Evolutionary conservation across 768 basidiomycete genomes (phyloP).

Genomic region (Hemileccinum rubropunctum): DNA sequence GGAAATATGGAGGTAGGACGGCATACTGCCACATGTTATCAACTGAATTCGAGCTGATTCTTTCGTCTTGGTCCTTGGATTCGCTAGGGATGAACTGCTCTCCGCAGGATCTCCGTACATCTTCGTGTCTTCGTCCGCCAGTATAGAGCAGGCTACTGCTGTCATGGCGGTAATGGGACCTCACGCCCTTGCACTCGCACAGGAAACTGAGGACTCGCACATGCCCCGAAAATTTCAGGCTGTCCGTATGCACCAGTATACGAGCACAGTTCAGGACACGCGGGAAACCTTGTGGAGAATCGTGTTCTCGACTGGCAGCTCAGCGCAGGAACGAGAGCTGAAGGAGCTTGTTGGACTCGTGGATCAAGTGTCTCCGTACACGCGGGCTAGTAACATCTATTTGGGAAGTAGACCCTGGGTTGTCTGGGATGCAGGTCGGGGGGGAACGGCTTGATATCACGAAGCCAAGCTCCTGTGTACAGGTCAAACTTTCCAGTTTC

Average conservation of each 20-base stretch:
- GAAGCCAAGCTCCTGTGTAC: background rate
- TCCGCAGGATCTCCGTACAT: conserved; percentile 12
- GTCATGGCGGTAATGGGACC: conserved; percentile 24
- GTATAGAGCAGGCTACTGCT: conserved; percentile 12
- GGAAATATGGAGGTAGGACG: conserved; percentile 23
- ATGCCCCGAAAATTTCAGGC: conserved; percentile 8
- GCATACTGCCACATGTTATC: background rate
- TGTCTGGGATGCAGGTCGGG: conserved; percentile 20
- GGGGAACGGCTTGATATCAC: background rate
- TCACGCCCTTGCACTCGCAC: conserved; percentile 23
- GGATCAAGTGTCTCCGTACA: background rate
- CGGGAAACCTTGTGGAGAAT: conserved; percentile 2
- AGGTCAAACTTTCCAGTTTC: no score
- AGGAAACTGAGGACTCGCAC: conserved; percentile 1
- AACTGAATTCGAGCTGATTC: background rate
- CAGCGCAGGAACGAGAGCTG: conserved; percentile 12
- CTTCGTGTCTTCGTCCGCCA: conserved; percentile 20
- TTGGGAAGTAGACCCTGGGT: conserved; percentile 17
- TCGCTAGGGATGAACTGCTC: conserved; percentile 20
- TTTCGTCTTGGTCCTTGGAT: background rate
- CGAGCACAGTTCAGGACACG: background rate
- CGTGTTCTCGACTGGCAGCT: conserved; percentile 15
- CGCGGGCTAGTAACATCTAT: background rate
- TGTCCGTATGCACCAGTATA: conserved; percentile 15
- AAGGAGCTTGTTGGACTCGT: conserved; percentile 12